phyloP scores from a whole-genome alignment of 495 filamentous ascomycete species.

The Tuber brumale region DNA sequence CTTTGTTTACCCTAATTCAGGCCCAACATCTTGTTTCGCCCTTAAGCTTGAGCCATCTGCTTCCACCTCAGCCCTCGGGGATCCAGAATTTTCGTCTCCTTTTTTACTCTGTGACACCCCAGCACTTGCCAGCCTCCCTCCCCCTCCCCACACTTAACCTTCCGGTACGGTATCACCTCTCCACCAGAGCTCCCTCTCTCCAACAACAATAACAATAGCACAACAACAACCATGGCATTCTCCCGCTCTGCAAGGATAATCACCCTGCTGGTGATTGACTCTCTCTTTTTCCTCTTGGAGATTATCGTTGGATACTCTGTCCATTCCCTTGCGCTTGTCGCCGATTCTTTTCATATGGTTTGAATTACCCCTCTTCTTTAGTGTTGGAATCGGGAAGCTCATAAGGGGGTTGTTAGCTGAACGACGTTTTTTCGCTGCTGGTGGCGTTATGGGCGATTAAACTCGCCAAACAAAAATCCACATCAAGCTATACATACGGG shows the following conservation, averaged over 20 bases:
- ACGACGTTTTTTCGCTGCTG: constrained; percentile 88
- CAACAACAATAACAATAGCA: neutral
- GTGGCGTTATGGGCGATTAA: constrained; percentile 95
- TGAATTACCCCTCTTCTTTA: constrained; percentile 19
- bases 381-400: neutral
- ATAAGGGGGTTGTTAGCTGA: constrained; percentile 53
- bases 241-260: constrained; percentile 89
- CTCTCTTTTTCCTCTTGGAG: constrained; percentile 82
- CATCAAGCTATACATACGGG: constrained; percentile 88
- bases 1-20: neutral
- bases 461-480: constrained; percentile 69
- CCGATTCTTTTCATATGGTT: constrained; percentile 98
- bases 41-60: neutral
- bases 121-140: neutral
- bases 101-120: neutral
- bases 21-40: neutral
- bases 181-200: neutral
- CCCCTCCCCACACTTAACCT: neutral
- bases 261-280: constrained; percentile 85
- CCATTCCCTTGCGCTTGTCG: constrained; percentile 84
- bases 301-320: constrained; percentile 76
- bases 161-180: neutral
- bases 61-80: neutral
- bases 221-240: constrained; percentile 60
- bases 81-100: neutral